phyloP scores from a whole-genome alignment of 2,329 filamentous ascomycete species.

The Aspergillus fumigatiaffinis region DNA sequence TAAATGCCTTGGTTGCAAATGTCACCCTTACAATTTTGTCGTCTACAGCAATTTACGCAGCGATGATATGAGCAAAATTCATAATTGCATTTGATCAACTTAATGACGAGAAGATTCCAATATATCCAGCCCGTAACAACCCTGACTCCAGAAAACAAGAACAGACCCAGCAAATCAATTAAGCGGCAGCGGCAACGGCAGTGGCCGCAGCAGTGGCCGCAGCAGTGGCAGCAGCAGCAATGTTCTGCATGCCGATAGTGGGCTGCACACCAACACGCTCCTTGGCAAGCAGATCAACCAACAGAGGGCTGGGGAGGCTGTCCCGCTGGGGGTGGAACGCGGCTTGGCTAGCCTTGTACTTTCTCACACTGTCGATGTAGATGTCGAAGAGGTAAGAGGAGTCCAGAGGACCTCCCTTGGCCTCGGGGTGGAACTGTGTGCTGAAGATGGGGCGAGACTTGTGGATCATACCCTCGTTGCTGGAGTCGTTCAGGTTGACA shows the following conservation, averaged over 20 bases:
- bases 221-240: constrained; percentile 30
- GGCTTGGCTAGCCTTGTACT: constrained; percentile 80
- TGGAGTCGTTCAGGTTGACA: constrained; percentile 94
- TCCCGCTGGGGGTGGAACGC: constrained; percentile 69
- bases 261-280: constrained; percentile 89
- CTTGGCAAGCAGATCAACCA: constrained; percentile 88
- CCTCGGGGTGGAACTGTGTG: constrained; percentile 98
- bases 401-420: constrained; percentile 94
- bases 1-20: too few relatives aligned
- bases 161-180: constrained; percentile 1
- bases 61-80: neutral
- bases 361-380: constrained; percentile 83
- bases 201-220: constrained; percentile 24
- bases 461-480: constrained; percentile 97
- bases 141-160: constrained; percentile 9
- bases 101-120: constrained; percentile 7
- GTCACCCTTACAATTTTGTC: neutral
- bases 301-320: constrained; percentile 79
- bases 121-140: constrained; percentile 11
- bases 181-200: constrained; percentile 16
- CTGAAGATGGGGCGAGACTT: constrained; percentile 94
- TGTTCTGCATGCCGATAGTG: constrained; percentile 52
- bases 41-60: neutral
- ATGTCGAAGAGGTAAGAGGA: constrained; percentile 94
- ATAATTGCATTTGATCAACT: constrained; percentile 8